Conservation (phyloP, 2,329 filamentous ascomycete species). For the Alternaria incomplexa region DNA sequence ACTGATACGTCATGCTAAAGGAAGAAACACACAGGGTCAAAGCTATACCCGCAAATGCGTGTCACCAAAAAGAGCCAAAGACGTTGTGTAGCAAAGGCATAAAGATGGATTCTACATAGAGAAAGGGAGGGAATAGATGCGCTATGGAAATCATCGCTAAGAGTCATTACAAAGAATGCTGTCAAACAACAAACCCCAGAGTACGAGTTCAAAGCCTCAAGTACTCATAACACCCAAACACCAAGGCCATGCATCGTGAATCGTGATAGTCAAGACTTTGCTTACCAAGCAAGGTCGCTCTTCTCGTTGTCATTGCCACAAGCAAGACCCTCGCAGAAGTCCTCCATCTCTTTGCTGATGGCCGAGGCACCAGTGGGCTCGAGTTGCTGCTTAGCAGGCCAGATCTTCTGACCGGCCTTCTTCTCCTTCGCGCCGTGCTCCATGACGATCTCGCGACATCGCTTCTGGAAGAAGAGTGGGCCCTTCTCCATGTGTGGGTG, state of each 20-base stretch:
- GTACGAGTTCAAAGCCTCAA: slow-evolving; percentile 24
- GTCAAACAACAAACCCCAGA: not conserved
- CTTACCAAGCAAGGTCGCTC: slow-evolving; percentile 35
- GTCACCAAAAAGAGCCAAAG: not conserved
- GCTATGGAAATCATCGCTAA: slow-evolving; percentile 4
- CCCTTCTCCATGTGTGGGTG: slow-evolving; percentile 67
- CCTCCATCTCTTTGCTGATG: slow-evolving; percentile 33
- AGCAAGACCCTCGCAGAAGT: slow-evolving; percentile 35
- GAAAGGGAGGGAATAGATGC: not conserved
- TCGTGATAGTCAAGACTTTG: not conserved
- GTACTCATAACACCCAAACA: slow-evolving; percentile 21
- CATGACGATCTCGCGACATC: slow-evolving; percentile 56
- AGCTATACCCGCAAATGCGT: not conserved
- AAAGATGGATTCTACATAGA: slow-evolving; percentile 1
- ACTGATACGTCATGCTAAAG: not conserved
- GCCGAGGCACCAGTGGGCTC: slow-evolving; percentile 22
- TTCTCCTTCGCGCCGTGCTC: slow-evolving; percentile 58
- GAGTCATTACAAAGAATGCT: slow-evolving; percentile 7
- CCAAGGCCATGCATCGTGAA: slow-evolving; percentile 19
- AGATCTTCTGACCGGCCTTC: slow-evolving; percentile 56
- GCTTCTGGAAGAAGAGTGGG: slow-evolving; percentile 63
- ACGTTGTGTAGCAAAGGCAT: not conserved
- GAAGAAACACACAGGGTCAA: not conserved
- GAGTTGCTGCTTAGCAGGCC: slow-evolving; percentile 55
- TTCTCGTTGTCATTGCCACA: slow-evolving; percentile 36